These are phyloP conservation scores for Sodiomyces alkalinus DNA, from an alignment of 2,329 filamentous ascomycete species.

Conservation along the genomic window DNA sequence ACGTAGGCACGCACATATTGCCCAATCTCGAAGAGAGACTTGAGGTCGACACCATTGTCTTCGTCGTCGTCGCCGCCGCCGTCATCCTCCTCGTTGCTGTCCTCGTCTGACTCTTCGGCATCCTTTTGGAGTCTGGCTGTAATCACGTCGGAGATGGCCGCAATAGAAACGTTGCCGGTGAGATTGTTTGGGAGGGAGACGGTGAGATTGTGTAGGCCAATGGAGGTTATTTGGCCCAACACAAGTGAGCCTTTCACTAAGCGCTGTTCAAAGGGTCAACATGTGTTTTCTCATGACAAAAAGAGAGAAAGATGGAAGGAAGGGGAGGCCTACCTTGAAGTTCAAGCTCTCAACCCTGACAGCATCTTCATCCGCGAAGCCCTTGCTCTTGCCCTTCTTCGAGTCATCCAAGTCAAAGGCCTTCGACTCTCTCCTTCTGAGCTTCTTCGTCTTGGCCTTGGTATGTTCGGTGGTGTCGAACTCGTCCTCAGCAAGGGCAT, in stretches of 20 bases:
- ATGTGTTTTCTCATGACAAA: background rate
- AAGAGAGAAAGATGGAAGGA: no score
- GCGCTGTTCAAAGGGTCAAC: conserved; percentile 39
- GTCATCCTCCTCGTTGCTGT: conserved; percentile 39
- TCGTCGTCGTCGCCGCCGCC: conserved; percentile 34
- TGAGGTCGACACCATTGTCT: conserved; percentile 52
- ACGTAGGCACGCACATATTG: conserved; percentile 83
- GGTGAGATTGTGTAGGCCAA: conserved; percentile 65
- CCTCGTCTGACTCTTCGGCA: conserved; percentile 37
- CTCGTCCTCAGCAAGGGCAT: conserved; percentile 69
- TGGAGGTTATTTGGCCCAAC: conserved; percentile 70
- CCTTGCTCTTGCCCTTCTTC: conserved; percentile 37
- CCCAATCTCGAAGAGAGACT: conserved; percentile 62
- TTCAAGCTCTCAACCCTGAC: conserved; percentile 76
- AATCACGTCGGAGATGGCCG: conserved; percentile 72
- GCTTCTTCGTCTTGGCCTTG: conserved; percentile 29
- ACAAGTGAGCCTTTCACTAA: conserved; percentile 75
- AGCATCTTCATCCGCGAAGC: conserved; percentile 35
- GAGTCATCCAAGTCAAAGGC: conserved; percentile 29
- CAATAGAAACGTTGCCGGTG: conserved; percentile 75
- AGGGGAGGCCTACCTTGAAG: conserved; percentile 57
- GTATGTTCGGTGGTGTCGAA: conserved; percentile 35
- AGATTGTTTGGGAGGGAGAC: conserved; percentile 87
- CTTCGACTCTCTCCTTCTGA: conserved; percentile 34
- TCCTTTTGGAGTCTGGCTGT: conserved; percentile 62